Evolutionary conservation across 768 basidiomycete species (phyloP), one percentile per base, ranked within the genome.

Genomic region (Naganishia antarctica): DNA sequence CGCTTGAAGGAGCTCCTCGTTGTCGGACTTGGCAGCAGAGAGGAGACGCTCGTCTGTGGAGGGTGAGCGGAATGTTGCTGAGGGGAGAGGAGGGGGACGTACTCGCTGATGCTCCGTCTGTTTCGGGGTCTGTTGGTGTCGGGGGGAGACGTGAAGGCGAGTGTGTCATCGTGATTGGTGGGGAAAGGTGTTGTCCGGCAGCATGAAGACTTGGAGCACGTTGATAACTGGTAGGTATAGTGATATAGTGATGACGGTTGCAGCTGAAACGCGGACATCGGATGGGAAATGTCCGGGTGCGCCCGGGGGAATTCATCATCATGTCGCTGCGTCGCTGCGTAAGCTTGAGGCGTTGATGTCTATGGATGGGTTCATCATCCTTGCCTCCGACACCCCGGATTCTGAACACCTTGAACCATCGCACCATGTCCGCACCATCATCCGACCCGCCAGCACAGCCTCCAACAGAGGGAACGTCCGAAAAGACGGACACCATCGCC

Each of bases 61-160:
- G 47, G n/a, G 28, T 1, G n/a, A 49, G 3, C 7, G 13, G 31
- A 15, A 37, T 23, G n/a, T n/a, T n/a, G n/a, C n/a, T n/a, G n/a
- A n/a, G n/a, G n/a, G n/a, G n/a, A n/a, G 23, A 25, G 32, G 4
- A 4, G 21, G 9, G 12, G 12, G 28, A 61, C 65, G 16, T 43
- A 61, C 65, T 66, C n/a, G 65, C 47, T 37, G 65, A 66, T 37
- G 65, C 65, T 4, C 65, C 65, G 21, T 66, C 65, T 21, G 28
- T 40, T 29, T 61, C 48, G 2, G 21, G 23, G 12, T 66, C 65
- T 15, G 48, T 37, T 21, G 65, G 58, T 8, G 65, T 47, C 15
- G 59, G 58, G 4, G 64, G 64, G 2, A 44, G 41, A 31, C 61
- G 40, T 16, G 47, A 37, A 26, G 50, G 43, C 1, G 49, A 21